Percentiles rank a stretch among this genome's conserved stretches.
phyloP scores from a whole-genome alignment of 2,329 filamentous ascomycete genomes.

The Trichoderma sp. region DNA sequence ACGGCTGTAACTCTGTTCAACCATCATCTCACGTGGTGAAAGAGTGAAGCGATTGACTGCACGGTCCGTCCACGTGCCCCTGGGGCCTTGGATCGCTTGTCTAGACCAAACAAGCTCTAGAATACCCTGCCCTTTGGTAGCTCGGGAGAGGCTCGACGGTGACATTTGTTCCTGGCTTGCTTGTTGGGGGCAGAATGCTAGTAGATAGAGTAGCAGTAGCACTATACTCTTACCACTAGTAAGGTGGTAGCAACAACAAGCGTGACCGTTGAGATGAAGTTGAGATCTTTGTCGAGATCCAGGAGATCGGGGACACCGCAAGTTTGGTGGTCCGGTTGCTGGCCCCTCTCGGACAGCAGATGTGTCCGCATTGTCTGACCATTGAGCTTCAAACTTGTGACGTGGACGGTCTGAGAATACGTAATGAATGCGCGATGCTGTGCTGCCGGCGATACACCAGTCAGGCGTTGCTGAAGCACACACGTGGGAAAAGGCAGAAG shows the following conservation, averaged over 20 bases:
- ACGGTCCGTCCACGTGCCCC: slow-evolving; percentile 1
- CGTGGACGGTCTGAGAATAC: slow-evolving; percentile 6
- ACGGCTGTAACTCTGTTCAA: neutral
- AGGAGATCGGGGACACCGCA: slow-evolving; percentile 18
- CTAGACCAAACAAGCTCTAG: slow-evolving; percentile 8
- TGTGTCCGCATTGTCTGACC: slow-evolving; percentile 1
- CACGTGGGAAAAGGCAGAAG: slow-evolving; percentile 12
- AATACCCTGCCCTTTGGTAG: neutral
- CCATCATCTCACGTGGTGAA: slow-evolving; percentile 2
- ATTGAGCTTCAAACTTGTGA: slow-evolving; percentile 11
- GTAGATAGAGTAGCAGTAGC: neutral
- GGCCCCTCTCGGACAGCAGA: neutral
- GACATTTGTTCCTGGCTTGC: slow-evolving; percentile 12
- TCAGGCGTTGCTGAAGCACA: slow-evolving; percentile 7
- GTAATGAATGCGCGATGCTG: slow-evolving; percentile 4
- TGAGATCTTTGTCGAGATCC: slow-evolving; percentile 14
- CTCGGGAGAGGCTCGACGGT: neutral
- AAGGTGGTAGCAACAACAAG: neutral
- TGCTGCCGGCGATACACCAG: slow-evolving; percentile 1
- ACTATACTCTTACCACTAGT: neutral
- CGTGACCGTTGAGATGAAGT: slow-evolving; percentile 3
- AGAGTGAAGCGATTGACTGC: neutral
- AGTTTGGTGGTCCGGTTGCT: neutral
- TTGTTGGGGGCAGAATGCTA: neutral
- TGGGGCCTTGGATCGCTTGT: slow-evolving; percentile 1